A percentile compares a stretch with the other conserved stretches of the same genome.
Evolutionary conservation across 441 rosid species (phyloP).

Genomic region (Eruca vesicaria): DNA sequence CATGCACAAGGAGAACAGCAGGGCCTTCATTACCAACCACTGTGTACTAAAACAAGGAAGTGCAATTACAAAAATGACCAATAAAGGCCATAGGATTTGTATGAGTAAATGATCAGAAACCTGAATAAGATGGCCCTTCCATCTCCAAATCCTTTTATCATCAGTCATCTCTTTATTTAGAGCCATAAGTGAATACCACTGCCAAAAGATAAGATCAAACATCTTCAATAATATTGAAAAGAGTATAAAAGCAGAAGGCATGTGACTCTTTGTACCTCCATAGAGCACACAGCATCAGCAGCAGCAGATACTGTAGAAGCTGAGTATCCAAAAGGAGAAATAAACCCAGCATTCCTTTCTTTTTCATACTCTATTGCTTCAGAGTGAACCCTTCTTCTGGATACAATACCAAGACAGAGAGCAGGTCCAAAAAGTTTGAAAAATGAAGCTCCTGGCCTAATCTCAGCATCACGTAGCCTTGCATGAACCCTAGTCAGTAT

Average conservation of each 20-base stretch:
- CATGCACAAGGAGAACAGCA: conserved; percentile 81
- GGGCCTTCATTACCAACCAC: conserved; percentile 69
- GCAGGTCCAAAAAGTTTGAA: conserved; percentile 69
- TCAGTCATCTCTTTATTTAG: conserved; percentile 43
- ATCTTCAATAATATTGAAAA: conserved; percentile 19
- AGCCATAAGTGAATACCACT: conserved; percentile 91
- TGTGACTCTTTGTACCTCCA: conserved; percentile 60
- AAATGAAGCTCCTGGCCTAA: conserved; percentile 82
- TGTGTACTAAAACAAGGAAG: conserved; percentile 58
- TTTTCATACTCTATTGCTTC: conserved; percentile 78
- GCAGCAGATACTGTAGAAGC: conserved; percentile 66
- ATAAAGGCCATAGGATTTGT: neutral
- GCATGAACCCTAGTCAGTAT: conserved; percentile 64
- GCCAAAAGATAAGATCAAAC: conserved; percentile 35
- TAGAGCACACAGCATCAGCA: conserved; percentile 67
- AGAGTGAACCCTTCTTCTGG: conserved; percentile 74
- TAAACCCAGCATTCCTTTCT: conserved; percentile 83
- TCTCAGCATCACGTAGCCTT: conserved; percentile 59
- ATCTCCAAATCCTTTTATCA: conserved; percentile 70
- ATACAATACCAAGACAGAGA: conserved; percentile 75
- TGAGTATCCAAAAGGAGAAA: conserved; percentile 90
- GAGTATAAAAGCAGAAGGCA: neutral
- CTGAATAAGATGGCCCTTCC: conserved; percentile 89
- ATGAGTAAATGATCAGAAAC: conserved; percentile 33
- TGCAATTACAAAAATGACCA: neutral